Evolutionary conservation across 805 yeast genomes (phyloP), one percentile per base, ranked within the genome.

Genomic region (Hermanozyma aechmeae): DNA sequence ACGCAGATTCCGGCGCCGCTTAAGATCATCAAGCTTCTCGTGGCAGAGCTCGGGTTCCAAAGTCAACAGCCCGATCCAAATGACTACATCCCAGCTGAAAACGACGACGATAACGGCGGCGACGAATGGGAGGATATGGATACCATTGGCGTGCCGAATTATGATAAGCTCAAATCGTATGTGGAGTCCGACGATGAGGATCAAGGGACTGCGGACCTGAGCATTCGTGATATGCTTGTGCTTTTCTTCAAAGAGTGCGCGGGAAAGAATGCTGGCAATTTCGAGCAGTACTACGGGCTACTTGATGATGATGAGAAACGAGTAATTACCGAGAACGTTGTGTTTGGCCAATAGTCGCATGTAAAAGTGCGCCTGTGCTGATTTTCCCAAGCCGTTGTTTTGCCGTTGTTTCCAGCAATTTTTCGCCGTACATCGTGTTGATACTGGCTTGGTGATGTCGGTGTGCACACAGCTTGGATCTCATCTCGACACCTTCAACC

Each of bases 51-150:
- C 27, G 66, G 64, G 15, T 73, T 76, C 40, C 93, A 83, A 39
- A 58, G 64, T 16, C 66, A 61, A 30, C 76, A 68, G 36, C 69
- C 72, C 0, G 62, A 60, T 34, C 56, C 67, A 1, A 44, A 48
- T 14, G 65, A 62, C 28, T 61, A 47, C 43, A 35, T 50, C 23
- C 49, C 58, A 2, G 46, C 38, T 4, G 43, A 43, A n/a, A 36
- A 35, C 12, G 42, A 31, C 1, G 65, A 44, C 11, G 73, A 45
- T 11, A 58, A 45, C 19, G 66, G 50, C n/a, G 64, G 46, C 15
- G 71, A 61, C 23, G 73, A 58, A 10, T 80, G 92, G 87, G 92
- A 82, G 42, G 92, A 80, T 42, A 58, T 78, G 35, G 85, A 79
- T 11, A 82, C 75, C 28, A 56, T 73, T 24, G 81, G 77, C 1